Conservation (phyloP, 345 rosid genomes). For the Populus davidiana region DNA sequence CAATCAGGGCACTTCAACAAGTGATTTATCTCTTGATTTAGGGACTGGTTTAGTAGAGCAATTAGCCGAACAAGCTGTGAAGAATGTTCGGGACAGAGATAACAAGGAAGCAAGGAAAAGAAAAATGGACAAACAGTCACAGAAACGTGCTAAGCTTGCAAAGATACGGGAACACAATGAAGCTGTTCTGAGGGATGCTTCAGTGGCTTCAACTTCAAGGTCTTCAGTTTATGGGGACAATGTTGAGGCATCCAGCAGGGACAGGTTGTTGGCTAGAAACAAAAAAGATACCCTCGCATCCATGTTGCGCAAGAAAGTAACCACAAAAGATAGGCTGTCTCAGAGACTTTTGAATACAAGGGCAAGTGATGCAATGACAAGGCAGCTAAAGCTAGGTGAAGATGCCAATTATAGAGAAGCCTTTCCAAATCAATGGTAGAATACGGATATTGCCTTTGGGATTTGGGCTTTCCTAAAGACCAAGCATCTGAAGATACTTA, state of each 20-base stretch:
- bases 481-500: background rate
- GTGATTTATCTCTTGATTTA: conserved; percentile 26
- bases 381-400: conserved; percentile 50
- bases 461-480: background rate
- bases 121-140: conserved; percentile 42
- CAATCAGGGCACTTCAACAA: conserved; percentile 29
- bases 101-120: conserved; percentile 52
- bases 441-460: background rate
- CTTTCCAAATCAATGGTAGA: conserved; percentile 84
- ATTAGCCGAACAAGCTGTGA: conserved; percentile 74
- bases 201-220: conserved; percentile 69
- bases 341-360: conserved; percentile 51
- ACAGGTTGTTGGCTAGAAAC: conserved; percentile 35
- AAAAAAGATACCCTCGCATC: conserved; percentile 62
- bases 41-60: conserved; percentile 46
- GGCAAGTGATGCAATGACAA: conserved; percentile 42
- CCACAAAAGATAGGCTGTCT: conserved; percentile 58
- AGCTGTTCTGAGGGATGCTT: conserved; percentile 71
- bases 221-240: conserved; percentile 47
- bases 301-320: conserved; percentile 60
- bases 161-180: conserved; percentile 72
- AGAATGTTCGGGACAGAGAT: conserved; percentile 59
- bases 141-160: conserved; percentile 68
- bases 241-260: conserved; percentile 28
- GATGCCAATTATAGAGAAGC: conserved; percentile 66